Base-by-base conservation (phyloP, 169 alveolate genomes). In the Plasmodium malariae region DNA sequence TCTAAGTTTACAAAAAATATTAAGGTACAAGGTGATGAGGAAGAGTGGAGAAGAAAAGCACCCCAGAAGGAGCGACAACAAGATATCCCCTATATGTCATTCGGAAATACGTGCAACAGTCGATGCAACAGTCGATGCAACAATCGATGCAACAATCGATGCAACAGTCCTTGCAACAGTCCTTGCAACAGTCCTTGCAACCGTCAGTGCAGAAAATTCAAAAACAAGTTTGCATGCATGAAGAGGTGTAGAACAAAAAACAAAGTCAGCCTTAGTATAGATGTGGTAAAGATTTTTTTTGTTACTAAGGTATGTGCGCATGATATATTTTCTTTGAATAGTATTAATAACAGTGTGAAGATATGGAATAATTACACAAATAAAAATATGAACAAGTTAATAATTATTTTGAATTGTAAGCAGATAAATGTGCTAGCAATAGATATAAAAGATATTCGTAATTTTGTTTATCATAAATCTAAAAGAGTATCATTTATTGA, bases 261-360 rank as follows among this genome's bases (percentile, higher is more conserved):
- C 40, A 63, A 62, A 54, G 24, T 78, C 0, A 67, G 9, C 14
- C 21, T 78, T 3, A 62, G 28, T 5, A 51, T 78, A 26, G 74
- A 78, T 68, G n/a, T 48, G 68, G 5, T 78, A 21, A 78, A 78
- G 55, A 51, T 78, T 30, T 63, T 24, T 19, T 62, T 40, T 55
- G 32, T 78, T 17, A 78, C 89, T 17, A 36, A 62, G 48, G 63
- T 21, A 1, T 78, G 49, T 54, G 32, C 49, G 0, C 89, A 78
- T 69, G 89, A 78, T 9, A 14, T 78, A 21, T 78, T 30, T 68
- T 78, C 78, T 14, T 1, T 78, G 24, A 78, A 55, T 55, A 63
- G 89, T 63, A 19, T 45, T 6, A 78, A 78, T 43, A 78, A 78
- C 60, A 67, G 30, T 24, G 19, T 78, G 7, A 36, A 34, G 24